These are phyloP conservation scores for Kalmusia sp. DNA, from an alignment of 2,329 filamentous ascomycete genomes.

Conservation along the genomic window DNA sequence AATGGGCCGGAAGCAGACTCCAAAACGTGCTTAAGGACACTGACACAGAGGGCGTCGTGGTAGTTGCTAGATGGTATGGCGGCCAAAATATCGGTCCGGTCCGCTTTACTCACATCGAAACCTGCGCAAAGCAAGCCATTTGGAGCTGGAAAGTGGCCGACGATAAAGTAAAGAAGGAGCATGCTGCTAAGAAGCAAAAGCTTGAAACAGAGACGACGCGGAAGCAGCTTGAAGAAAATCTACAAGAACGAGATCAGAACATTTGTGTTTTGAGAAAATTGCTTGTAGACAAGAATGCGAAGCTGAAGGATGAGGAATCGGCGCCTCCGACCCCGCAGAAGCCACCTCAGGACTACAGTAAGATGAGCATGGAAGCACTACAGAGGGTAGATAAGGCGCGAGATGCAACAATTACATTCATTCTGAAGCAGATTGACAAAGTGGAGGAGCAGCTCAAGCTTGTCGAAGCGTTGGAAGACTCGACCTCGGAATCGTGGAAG, in stretches of 20 bases:
- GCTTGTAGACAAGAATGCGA: conserved; percentile 52
- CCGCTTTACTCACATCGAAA: conserved; percentile 61
- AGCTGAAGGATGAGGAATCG: conserved; percentile 31
- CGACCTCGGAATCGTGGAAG: conserved; percentile 22
- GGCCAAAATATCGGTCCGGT: conserved; percentile 61
- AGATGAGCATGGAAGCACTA: conserved; percentile 51
- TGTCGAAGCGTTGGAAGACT: conserved; percentile 30
- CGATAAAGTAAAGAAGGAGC: conserved; percentile 39
- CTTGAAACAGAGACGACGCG: conserved; percentile 44
- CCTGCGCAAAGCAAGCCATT: conserved; percentile 56
- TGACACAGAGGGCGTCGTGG: conserved; percentile 54
- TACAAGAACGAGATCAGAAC: conserved; percentile 55
- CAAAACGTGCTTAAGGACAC: conserved; percentile 55
- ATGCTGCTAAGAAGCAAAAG: conserved; percentile 45
- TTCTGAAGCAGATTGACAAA: conserved; percentile 61
- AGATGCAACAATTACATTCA: conserved; percentile 60
- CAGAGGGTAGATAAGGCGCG: conserved; percentile 56
- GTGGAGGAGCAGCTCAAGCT: conserved; percentile 51
- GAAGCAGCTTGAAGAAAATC: conserved; percentile 45
- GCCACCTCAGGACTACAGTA: conserved; percentile 48
- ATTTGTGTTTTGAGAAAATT: conserved; percentile 56
- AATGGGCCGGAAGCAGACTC: conserved; percentile 57
- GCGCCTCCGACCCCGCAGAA: conserved; percentile 39
- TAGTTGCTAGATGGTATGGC: conserved; percentile 64
- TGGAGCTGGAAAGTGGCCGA: conserved; percentile 48